Percentiles rank a stretch among this genome's conserved stretches.
phyloP scores from a whole-genome alignment of 148 eudicot species.

The Mesembryanthemum crystallinum region DNA sequence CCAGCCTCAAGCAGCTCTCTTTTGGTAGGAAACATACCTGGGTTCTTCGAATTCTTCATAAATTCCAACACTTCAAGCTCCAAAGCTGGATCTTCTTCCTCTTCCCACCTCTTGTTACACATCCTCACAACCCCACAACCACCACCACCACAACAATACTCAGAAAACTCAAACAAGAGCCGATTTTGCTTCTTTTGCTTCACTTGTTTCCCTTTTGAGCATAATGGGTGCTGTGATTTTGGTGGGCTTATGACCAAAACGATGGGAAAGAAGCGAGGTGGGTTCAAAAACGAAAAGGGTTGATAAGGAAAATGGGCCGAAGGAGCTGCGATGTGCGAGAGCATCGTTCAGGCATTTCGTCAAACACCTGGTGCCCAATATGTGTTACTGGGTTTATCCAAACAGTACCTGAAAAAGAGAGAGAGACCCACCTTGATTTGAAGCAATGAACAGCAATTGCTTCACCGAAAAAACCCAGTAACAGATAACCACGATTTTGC shows the following conservation, averaged over 20 bases:
- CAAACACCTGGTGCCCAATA: slow-evolving; percentile 41
- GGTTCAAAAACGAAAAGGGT: slow-evolving; percentile 33
- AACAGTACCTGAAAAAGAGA: not conserved
- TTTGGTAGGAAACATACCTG: slow-evolving; percentile 59
- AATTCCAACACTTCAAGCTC: slow-evolving; percentile 67
- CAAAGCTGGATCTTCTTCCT: slow-evolving; percentile 48
- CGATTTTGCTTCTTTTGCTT: slow-evolving; percentile 21
- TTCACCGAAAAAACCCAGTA: slow-evolving; percentile 7
- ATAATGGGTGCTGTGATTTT: slow-evolving; percentile 9
- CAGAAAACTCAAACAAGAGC: slow-evolving; percentile 34
- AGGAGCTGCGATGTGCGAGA: slow-evolving; percentile 35
- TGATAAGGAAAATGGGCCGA: slow-evolving; percentile 22
- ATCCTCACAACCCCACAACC: slow-evolving; percentile 24
- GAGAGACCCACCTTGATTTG: slow-evolving; percentile 16
- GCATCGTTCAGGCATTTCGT: slow-evolving; percentile 91
- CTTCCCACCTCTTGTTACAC: slow-evolving; percentile 47
- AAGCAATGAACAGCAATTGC: slow-evolving; percentile 37
- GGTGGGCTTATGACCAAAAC: slow-evolving; percentile 24
- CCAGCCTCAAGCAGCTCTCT: slow-evolving; percentile 57
- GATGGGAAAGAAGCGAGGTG: slow-evolving; percentile 18
- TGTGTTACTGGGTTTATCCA: not conserved
- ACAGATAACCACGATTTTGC: not conserved
- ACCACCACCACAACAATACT: slow-evolving; percentile 7
- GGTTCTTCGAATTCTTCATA: slow-evolving; percentile 67
- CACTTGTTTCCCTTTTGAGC: slow-evolving; percentile 9